These are phyloP conservation scores for Trypanosoma scelopori DNA, from an alignment of 208 protist genomes.

Conservation along the genomic window DNA sequence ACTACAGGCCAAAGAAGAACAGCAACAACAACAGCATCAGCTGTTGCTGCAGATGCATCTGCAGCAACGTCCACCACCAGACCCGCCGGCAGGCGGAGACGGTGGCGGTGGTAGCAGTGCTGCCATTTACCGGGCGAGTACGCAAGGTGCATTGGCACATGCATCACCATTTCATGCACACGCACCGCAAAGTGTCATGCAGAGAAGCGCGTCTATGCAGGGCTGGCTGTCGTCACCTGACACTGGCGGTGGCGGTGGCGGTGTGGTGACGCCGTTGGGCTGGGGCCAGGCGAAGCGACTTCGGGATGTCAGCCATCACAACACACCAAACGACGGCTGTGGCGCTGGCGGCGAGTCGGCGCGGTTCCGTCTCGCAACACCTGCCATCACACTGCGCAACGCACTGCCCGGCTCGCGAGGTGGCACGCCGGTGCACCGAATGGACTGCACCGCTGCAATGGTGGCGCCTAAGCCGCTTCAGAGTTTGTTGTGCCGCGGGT, in stretches of 20 bases:
- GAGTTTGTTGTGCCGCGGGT: slow-evolving; percentile 31
- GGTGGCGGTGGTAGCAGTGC: slow-evolving; percentile 7
- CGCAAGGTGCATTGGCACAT: neutral
- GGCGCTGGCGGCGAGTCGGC: slow-evolving; percentile 7
- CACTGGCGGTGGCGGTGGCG: neutral
- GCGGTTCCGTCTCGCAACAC: slow-evolving; percentile 53
- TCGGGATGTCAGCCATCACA: slow-evolving; percentile 17
- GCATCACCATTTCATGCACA: slow-evolving; percentile 1
- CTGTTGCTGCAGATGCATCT: slow-evolving; percentile 1
- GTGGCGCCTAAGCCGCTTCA: slow-evolving; percentile 40
- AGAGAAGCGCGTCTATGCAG: neutral
- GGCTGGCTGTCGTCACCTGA: slow-evolving; percentile 19
- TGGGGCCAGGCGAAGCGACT: slow-evolving; percentile 52
- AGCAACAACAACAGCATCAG: slow-evolving; percentile 34
- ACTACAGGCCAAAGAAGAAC: slow-evolving; percentile 24
- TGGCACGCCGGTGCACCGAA: slow-evolving; percentile 13
- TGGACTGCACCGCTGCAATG: slow-evolving; percentile 17
- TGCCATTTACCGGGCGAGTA: slow-evolving; percentile 1
- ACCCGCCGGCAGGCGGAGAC: slow-evolving; percentile 1
- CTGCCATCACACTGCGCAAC: slow-evolving; percentile 43
- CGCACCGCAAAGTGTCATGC: slow-evolving; percentile 1
- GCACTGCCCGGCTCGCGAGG: slow-evolving; percentile 19
- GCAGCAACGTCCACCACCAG: slow-evolving; percentile 10
- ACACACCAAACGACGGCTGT: slow-evolving; percentile 1
- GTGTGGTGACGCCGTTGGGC: slow-evolving; percentile 37